Evolutionary conservation across 768 basidiomycete genomes (phyloP), one percentile per base, ranked within the genome.

Genomic region (Podaxis pistillaris): DNA sequence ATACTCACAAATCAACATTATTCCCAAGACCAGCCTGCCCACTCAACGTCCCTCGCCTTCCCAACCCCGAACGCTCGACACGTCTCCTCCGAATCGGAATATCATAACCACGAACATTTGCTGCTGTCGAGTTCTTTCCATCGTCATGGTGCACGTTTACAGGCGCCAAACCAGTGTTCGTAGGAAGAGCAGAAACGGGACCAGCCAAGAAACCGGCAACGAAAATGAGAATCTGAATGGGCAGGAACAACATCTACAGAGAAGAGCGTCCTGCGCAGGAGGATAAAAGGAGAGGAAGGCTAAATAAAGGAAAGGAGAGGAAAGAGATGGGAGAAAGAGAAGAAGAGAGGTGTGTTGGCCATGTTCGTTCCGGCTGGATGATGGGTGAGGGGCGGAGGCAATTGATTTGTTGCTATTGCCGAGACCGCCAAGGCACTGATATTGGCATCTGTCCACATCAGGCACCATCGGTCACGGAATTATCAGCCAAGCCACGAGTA

Each of bases 11-110:
- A 64, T 79, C 76, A 22, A 71, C 70, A 60, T 73, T 72, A 59
- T 76, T 69, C 15, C 78, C 79, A 19, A 79, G 63, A 15, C 76
- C 78, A 44, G 72, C 69, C 2, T 72, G 65, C 15, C 76, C 77
- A 51, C 66, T 73, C 1, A 77, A 69, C 40, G 68, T 68, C 36
- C 71, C 72, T 63, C 73, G 66, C 62, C 65, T 68, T 52, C 47
- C 54, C 64, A 65, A 47, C 64, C 66, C 61, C 26, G 57, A 52
- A 19, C 30, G 47, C 61, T 63, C 22, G 22, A 70, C 53, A 64
- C 56, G 63, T 63, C 68, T 65, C 67, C 67, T 55, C 66, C 49
- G 62, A 36, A 71, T 67, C 6, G 71, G 68, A 44, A 71, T 58
- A 51, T 68, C 67, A 63, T 67, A 68, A 40, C 70, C 69, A 13